Base-by-base conservation (phyloP, 2,329 filamentous ascomycete species). In the Nemania bipapillata region DNA sequence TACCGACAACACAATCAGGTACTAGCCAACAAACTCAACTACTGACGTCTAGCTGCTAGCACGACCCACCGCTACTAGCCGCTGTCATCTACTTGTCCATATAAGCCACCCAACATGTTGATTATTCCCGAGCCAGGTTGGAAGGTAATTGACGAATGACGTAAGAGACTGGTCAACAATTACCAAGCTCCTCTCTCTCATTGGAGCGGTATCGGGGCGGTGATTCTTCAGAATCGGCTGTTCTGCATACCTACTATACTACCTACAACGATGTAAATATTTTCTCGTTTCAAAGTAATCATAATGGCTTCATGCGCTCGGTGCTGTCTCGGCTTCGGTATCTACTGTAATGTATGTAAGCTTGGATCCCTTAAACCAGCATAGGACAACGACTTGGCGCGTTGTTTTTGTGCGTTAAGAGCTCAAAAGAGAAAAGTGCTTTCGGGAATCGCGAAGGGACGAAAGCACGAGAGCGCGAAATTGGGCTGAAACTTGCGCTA, bases 391-490 rank as follows among this genome's bases (percentile, higher is more conserved):
- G 40, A 26, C 54, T 49, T 37, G 28, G 15, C 20, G 37, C 35
- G n/a, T 22, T 30, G 4, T 54, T 5, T 45, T n/a, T 47, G n/a
- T n/a, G 26, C 40, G 20, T 52, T n/a, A 26, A 58, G 54, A 47
- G n/a, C 30, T 40, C 22, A 28, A 12, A 30, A n/a, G 30, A 50
- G 17, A 30, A 40, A 40, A 15, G 28, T 30, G 12, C n/a, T 15
- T 45, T 58, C 58, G 49, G 60, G 32, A 28, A 49, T 26, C 42
- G 45, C 60, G 66, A 65, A 62, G 37, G 53, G 62, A 66, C 62
- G 66, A 68, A 64, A 60, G 49, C 66, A 68, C 62, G 66, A 69
- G 53, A 54, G 52, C 62, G 62, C 62, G 52, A 69, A 57, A 62
- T 56, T 57, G 52, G 49, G 6, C 24, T 59, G 26, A 35, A 53